Conservation (phyloP, 1,139 yeast species). For the Pichia sp. region DNA sequence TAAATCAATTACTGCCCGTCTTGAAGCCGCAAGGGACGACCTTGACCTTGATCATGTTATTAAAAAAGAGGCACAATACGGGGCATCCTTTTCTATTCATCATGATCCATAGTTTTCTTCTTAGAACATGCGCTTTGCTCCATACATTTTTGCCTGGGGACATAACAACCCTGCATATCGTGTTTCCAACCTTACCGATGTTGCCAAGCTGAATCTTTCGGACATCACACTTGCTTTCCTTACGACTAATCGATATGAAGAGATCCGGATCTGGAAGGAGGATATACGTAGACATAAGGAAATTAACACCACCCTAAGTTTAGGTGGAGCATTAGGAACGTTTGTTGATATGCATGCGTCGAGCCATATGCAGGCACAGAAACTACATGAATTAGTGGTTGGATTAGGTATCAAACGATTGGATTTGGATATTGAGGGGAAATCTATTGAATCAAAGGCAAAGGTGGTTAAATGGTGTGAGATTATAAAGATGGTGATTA, state of each 20-base stretch:
- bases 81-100: background rate
- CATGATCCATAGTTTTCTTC: constrained; percentile 1
- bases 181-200: constrained; percentile 13
- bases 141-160: constrained; percentile 16
- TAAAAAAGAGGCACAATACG: background rate
- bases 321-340: constrained; percentile 28
- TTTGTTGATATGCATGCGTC: constrained; percentile 17
- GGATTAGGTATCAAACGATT: constrained; percentile 17
- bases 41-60: background rate
- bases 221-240: constrained; percentile 25
- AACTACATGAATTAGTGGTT: constrained; percentile 15
- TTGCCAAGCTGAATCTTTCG: constrained; percentile 11
- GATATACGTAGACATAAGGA: constrained; percentile 12
- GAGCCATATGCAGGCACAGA: constrained; percentile 15
- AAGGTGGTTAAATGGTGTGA: constrained; percentile 11
- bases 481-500: constrained; percentile 3
- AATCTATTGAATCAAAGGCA: constrained; percentile 10
- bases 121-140: constrained; percentile 7
- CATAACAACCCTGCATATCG: constrained; percentile 1
- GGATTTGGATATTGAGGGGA: constrained; percentile 29
- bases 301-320: constrained; percentile 20
- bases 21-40: background rate
- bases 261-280: constrained; percentile 20
- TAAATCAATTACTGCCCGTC: too few species aligned
- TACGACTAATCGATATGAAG: constrained; percentile 21